Evolutionary conservation across 176 grass and related monocot species (phyloP), one percentile per base, ranked within the genome.

Genomic region (Hordeum vulgare): DNA sequence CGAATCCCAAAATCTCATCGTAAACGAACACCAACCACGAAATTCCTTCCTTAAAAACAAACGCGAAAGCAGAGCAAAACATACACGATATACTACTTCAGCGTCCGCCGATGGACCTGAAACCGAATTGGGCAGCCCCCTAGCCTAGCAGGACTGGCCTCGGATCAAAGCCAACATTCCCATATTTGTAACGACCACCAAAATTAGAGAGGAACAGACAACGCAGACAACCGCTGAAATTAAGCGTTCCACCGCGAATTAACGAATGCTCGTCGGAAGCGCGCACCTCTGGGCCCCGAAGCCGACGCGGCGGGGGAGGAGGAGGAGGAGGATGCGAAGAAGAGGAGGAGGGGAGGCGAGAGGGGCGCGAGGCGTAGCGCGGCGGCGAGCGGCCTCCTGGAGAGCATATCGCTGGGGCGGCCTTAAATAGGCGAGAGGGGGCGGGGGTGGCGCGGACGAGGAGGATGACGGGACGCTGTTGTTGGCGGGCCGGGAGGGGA

Each of bases 391-490:
- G 92, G 83, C 60, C 84, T 94, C 84, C 87, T 86, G 77, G 71
- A 77, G 77, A 88, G 83, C 92, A 91, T 91, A 34, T 81, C 87
- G 83, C 51, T 60, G 42, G 42, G 42, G 39, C 23, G 6, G 70
- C 61, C 86, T 94, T 94, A 91, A 84, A 94, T 89, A 94, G 89
- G 86, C 85, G 66, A 35, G 44, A 17, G 7, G 60, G 25, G n/a
- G 35, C 15, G 7, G 60, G 25, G n/a, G 35, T 17, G 54, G 14
- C 40, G 42, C 35, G 20, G 17, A 4, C 18, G 64, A 37, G 65
- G 8, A 83, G 74, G 82, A 34, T 58, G 61, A 56, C 63, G 59
- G 67, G 29, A 41, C 51, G 87, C 28, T 67, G 87, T 31, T 59
- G 67, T 66, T 31, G 79, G 11, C n/a, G n/a, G n/a, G n/a, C n/a